phyloP scores from a whole-genome alignment of 495 filamentous ascomycete species.

The Hypoxylon fragiforme region DNA sequence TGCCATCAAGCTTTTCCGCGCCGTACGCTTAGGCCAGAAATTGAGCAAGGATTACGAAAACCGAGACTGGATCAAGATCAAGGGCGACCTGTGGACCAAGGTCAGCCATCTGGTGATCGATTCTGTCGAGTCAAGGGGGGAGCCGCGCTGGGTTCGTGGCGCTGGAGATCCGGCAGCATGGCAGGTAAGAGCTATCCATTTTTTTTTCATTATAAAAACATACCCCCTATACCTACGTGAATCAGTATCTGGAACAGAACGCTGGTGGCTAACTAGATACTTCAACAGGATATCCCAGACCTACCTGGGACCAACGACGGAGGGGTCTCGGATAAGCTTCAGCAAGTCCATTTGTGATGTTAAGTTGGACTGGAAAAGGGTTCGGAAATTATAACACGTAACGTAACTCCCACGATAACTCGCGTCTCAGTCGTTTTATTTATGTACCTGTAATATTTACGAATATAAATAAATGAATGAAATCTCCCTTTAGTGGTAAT shows the following conservation, averaged over 20 bases:
- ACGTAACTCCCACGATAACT: background rate
- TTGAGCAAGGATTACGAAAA: constrained; percentile 39
- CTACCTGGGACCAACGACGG: background rate
- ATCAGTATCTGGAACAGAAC: too few species aligned
- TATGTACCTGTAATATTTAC: too few species aligned
- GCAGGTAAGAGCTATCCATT: constrained; percentile 25
- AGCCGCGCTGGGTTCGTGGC: constrained; percentile 56
- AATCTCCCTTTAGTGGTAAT: too few species aligned
- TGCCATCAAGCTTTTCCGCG: constrained; percentile 69
- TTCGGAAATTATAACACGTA: background rate
- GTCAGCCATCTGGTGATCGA: constrained; percentile 68
- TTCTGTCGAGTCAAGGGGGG: constrained; percentile 51
- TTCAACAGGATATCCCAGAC: constrained; percentile 28
- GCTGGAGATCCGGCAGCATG: constrained; percentile 63
- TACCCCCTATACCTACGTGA: too few species aligned
- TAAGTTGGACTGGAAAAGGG: background rate
- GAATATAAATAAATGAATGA: too few species aligned
- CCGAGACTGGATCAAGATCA: constrained; percentile 56
- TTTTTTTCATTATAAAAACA: background rate
- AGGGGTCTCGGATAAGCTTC: constrained; percentile 14
- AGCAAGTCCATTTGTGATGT: constrained; percentile 13
- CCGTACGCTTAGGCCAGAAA: constrained; percentile 53
- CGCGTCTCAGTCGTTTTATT: background rate
- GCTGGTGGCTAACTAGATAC: background rate
- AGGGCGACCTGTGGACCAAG: constrained; percentile 68